Percentiles rank a stretch among this genome's conserved stretches.
phyloP scores from a whole-genome alignment of 2,329 filamentous ascomycete species.

The Phoma sp. region DNA sequence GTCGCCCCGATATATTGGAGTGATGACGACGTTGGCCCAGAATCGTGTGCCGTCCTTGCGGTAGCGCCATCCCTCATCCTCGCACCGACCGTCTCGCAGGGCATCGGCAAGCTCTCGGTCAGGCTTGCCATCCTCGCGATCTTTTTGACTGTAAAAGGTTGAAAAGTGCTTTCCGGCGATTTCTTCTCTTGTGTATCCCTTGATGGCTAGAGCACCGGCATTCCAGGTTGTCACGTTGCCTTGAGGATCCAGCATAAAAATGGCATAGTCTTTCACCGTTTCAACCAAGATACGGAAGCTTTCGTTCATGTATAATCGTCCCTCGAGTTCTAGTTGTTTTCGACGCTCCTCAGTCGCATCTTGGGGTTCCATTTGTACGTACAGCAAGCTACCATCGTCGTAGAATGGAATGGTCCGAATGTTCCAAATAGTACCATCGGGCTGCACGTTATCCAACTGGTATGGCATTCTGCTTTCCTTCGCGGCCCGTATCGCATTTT shows the following conservation, averaged over 20 bases:
- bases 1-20: conserved; percentile 61
- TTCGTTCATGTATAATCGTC: conserved; percentile 57
- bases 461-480: too few relatives aligned
- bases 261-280: conserved; percentile 68
- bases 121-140: conserved; percentile 59
- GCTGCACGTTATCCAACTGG: too few relatives aligned
- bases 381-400: conserved; percentile 49
- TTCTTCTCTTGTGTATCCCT: conserved; percentile 63
- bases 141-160: conserved; percentile 62
- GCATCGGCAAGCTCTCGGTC: conserved; percentile 60
- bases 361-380: conserved; percentile 54
- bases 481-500: too few relatives aligned
- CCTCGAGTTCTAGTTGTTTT: conserved; percentile 51
- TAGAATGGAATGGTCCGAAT: conserved; percentile 56
- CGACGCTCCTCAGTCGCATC: conserved; percentile 46
- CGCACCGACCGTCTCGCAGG: conserved; percentile 62
- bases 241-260: conserved; percentile 66
- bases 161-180: conserved; percentile 67
- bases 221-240: conserved; percentile 67
- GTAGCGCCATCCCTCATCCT: conserved; percentile 68
- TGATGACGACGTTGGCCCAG: conserved; percentile 68
- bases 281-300: conserved; percentile 68
- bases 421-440: too few relatives aligned
- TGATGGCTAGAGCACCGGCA: conserved; percentile 62
- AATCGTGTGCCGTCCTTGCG: conserved; percentile 65